phyloP scores from a whole-genome alignment of 352 stramenopile species.

The Elongisporangium anandrum region DNA sequence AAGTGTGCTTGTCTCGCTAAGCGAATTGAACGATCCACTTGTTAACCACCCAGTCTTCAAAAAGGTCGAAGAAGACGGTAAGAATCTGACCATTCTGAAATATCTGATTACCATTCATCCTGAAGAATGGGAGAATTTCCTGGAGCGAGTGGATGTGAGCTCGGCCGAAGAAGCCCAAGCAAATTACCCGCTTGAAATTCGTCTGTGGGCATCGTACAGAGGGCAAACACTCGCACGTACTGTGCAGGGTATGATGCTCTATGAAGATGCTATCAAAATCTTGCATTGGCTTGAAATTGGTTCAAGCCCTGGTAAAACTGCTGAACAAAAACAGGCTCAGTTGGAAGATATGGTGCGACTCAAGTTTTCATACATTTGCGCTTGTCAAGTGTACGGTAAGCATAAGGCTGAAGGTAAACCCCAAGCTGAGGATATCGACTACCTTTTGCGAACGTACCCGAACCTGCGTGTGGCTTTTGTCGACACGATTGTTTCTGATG shows the following conservation, averaged over 20 bases:
- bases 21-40: conserved; percentile 62
- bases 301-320: conserved; percentile 51
- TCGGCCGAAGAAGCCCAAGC: conserved; percentile 55
- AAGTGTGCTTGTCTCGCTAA: conserved; percentile 58
- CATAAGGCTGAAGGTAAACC: conserved; percentile 60
- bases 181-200: conserved; percentile 67
- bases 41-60: conserved; percentile 71
- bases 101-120: conserved; percentile 76
- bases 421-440: conserved; percentile 74
- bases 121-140: conserved; percentile 77
- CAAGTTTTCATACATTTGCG: conserved; percentile 84
- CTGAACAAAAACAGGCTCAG: conserved; percentile 69
- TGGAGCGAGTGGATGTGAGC: conserved; percentile 67
- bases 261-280: conserved; percentile 82
- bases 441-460: conserved; percentile 65
- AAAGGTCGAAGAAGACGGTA: conserved; percentile 68
- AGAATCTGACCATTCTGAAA: conserved; percentile 81
- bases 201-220: conserved; percentile 73
- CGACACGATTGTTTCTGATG: conserved; percentile 43
- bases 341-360: conserved; percentile 77
- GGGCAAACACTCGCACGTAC: conserved; percentile 71
- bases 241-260: conserved; percentile 80
- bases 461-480: conserved; percentile 82
- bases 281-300: conserved; percentile 80
- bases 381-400: conserved; percentile 82